These are phyloP conservation scores for Penicillium sp. DNA, from an alignment of 2,329 filamentous ascomycete species.

Conservation along the genomic window DNA sequence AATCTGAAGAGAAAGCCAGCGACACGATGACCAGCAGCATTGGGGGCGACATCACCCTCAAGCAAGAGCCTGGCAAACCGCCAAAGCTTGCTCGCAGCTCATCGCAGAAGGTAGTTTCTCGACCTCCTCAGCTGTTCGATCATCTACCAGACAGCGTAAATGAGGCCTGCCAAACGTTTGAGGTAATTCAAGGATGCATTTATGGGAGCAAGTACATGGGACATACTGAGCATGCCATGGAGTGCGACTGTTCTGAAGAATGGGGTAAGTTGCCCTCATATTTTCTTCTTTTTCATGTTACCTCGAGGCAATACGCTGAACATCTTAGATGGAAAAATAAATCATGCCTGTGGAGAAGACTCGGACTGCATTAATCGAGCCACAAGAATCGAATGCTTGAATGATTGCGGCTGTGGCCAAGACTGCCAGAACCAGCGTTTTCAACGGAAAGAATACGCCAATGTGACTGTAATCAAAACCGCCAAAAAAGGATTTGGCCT, in stretches of 20 bases:
- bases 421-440: constrained; percentile 94
- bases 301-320: neutral
- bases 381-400: constrained; percentile 94
- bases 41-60: constrained; percentile 59
- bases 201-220: constrained; percentile 92
- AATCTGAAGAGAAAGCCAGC: constrained; percentile 20
- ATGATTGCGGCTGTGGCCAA: constrained; percentile 80
- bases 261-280: constrained; percentile 66
- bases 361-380: constrained; percentile 98
- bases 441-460: constrained; percentile 80
- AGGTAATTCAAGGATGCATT: constrained; percentile 76
- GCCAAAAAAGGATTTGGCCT: constrained; percentile 97
- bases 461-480: constrained; percentile 93
- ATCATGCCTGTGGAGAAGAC: constrained; percentile 88
- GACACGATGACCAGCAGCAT: constrained; percentile 50
- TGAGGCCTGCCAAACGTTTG: constrained; percentile 72
- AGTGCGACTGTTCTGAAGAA: constrained; percentile 92
- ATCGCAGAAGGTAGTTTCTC: constrained; percentile 64
- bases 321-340: constrained; percentile 52
- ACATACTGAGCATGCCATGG: constrained; percentile 84
- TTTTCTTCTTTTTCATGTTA: neutral
- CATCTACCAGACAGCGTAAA: constrained; percentile 74
- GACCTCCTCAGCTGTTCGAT: constrained; percentile 63
- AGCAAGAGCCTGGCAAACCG: constrained; percentile 61
- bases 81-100: constrained; percentile 70